phyloP scores from a whole-genome alignment of 179 eudicot genomes.

The Vitellaria paradoxa region DNA sequence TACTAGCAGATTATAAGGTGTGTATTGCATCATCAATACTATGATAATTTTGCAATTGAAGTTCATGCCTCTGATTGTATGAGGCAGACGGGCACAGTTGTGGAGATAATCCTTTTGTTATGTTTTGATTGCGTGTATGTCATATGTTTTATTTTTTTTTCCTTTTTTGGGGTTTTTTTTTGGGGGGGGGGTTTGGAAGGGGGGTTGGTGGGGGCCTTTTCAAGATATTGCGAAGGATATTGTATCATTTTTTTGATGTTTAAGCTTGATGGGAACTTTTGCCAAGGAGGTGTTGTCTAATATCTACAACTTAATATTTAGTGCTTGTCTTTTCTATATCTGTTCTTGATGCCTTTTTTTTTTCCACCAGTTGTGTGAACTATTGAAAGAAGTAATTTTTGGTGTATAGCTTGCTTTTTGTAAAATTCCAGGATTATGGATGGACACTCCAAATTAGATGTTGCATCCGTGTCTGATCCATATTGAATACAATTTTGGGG shows the following conservation, averaged over 20 bases:
- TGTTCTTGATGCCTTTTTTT: too few species aligned
- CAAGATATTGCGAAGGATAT: neutral
- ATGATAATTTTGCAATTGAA: neutral
- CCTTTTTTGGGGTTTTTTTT: too few species aligned
- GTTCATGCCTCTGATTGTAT: neutral
- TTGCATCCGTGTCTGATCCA: neutral
- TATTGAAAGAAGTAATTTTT: neutral
- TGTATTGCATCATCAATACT: neutral
- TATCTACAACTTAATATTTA: neutral
- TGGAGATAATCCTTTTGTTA: neutral
- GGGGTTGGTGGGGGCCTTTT: neutral
- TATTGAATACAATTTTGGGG: too few species aligned
- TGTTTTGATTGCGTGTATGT: neutral
- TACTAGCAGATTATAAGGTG: slow-evolving; percentile 72
- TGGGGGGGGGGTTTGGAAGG: too few species aligned
- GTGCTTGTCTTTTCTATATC: slow-evolving; percentile 3
- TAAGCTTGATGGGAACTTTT: neutral
- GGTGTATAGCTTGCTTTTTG: neutral
- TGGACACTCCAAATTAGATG: too few species aligned
- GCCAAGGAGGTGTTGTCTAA: neutral
- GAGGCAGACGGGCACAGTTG: neutral
- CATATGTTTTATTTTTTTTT: neutral
- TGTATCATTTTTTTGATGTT: neutral
- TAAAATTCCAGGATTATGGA: too few species aligned
- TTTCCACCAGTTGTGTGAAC: neutral